Percentiles rank a stretch among this genome's conserved stretches.
These are phyloP conservation scores for Nicotiana paniculata DNA, from an alignment of 257 asterid genomes.

Conservation along the genomic window DNA sequence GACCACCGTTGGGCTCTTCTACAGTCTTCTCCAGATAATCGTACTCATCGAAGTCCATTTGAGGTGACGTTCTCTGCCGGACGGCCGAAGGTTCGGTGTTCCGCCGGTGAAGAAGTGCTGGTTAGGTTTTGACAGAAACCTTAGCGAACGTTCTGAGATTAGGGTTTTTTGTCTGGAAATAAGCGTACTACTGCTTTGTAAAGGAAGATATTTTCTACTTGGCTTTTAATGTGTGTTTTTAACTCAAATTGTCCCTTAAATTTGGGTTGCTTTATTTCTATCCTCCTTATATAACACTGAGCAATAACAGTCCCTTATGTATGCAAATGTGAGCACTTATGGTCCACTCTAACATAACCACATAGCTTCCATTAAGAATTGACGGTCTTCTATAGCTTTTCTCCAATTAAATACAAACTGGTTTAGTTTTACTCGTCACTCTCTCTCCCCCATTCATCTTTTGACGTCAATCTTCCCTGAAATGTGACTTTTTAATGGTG, in stretches of 20 bases:
- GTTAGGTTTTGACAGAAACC: neutral
- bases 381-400: too few relatives aligned
- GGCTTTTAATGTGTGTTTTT: neutral
- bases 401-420: too few relatives aligned
- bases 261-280: neutral
- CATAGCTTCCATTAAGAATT: too few relatives aligned
- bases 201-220: neutral
- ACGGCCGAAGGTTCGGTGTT: neutral
- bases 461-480: too few relatives aligned
- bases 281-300: neutral
- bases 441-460: too few relatives aligned
- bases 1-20: slow-evolving; percentile 67
- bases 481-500: too few relatives aligned
- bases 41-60: slow-evolving; percentile 97
- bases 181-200: neutral
- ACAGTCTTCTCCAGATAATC: slow-evolving; percentile 91
- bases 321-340: neutral
- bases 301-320: neutral
- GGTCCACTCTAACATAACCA: neutral
- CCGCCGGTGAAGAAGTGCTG: neutral
- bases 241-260: neutral
- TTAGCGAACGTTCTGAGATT: neutral
- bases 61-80: neutral
- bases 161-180: neutral
- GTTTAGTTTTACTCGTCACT: too few relatives aligned